phyloP scores from a whole-genome alignment of 352 stramenopile species.

The Phytophthora fragariaefolia region DNA sequence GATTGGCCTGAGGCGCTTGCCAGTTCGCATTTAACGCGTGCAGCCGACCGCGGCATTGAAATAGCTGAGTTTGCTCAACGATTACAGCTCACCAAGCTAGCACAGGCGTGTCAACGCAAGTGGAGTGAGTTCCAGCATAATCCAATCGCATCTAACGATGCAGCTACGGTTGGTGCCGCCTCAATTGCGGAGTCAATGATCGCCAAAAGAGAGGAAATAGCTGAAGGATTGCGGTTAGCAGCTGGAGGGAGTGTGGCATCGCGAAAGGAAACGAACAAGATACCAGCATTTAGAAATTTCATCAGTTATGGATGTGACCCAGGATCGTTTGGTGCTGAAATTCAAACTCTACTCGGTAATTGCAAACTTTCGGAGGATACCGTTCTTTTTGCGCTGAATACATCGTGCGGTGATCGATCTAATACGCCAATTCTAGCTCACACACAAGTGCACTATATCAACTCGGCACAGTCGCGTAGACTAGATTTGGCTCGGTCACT shows the following conservation, averaged over 20 bases:
- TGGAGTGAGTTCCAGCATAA: slow-evolving; percentile 45
- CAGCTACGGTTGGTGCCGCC: slow-evolving; percentile 12
- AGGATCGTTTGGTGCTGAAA: slow-evolving; percentile 65
- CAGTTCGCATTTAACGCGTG: slow-evolving; percentile 59
- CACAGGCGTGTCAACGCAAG: slow-evolving; percentile 48
- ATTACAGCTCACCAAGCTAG: slow-evolving; percentile 55
- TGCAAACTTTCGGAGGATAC: slow-evolving; percentile 69
- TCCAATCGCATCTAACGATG: slow-evolving; percentile 19
- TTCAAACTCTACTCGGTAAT: slow-evolving; percentile 57
- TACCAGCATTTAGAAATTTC: slow-evolving; percentile 57
- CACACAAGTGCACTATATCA: slow-evolving; percentile 64
- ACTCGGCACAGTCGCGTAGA: slow-evolving; percentile 47
- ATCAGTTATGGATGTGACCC: slow-evolving; percentile 67
- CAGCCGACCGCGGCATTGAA: slow-evolving; percentile 66
- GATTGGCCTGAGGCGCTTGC: slow-evolving; percentile 78
- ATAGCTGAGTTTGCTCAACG: slow-evolving; percentile 51
- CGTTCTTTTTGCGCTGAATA: slow-evolving; percentile 72
- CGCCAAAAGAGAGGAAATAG: slow-evolving; percentile 52
- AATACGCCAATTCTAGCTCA: slow-evolving; percentile 29
- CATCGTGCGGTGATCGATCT: slow-evolving; percentile 41
- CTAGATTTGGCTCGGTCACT: slow-evolving; percentile 67
- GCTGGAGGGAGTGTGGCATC: slow-evolving; percentile 11
- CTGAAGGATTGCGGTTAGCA: slow-evolving; percentile 42
- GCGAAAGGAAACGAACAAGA: slow-evolving; percentile 48
- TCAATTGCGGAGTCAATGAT: slow-evolving; percentile 37